Evolutionary conservation across 176 grass and related monocot species (phyloP).

Genomic region (Pontederia crassipes): DNA sequence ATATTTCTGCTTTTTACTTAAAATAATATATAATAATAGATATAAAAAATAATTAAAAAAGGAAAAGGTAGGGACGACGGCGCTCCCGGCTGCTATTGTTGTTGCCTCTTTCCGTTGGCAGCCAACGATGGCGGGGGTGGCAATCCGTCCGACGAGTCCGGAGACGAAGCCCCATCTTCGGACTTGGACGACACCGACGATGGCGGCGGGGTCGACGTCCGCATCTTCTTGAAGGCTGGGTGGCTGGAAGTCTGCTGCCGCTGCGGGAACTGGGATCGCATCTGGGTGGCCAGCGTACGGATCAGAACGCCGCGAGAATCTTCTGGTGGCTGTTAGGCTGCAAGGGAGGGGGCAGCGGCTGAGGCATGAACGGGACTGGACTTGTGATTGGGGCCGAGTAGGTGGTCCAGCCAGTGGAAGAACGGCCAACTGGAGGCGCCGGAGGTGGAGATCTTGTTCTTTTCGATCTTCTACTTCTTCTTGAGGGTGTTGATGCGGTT

Average conservation of each 20-base stretch:
- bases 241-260: neutral
- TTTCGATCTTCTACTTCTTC: constrained; percentile 99
- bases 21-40: too few species aligned
- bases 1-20: too few species aligned
- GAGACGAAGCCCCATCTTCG: constrained; percentile 13
- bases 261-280: constrained; percentile 10
- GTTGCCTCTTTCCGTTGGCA: constrained; percentile 50
- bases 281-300: constrained; percentile 45
- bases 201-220: constrained; percentile 15
- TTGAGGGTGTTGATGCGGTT: constrained; percentile 97
- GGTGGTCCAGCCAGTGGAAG: constrained; percentile 51
- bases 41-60: too few species aligned
- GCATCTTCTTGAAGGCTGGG: constrained; percentile 17
- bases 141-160: constrained; percentile 72
- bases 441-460: constrained; percentile 36
- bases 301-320: constrained; percentile 13
- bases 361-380: neutral
- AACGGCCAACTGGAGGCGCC: constrained; percentile 46
- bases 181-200: constrained; percentile 22
- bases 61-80: too few species aligned
- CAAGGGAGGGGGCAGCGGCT: neutral
- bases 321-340: neutral
- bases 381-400: constrained; percentile 58
- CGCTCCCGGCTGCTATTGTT: neutral
- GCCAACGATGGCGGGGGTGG: constrained; percentile 29